Evolutionary conservation across 2,329 filamentous ascomycete species (phyloP), one percentile per base, ranked within the genome.

Genomic region (Penicillium sp.): DNA sequence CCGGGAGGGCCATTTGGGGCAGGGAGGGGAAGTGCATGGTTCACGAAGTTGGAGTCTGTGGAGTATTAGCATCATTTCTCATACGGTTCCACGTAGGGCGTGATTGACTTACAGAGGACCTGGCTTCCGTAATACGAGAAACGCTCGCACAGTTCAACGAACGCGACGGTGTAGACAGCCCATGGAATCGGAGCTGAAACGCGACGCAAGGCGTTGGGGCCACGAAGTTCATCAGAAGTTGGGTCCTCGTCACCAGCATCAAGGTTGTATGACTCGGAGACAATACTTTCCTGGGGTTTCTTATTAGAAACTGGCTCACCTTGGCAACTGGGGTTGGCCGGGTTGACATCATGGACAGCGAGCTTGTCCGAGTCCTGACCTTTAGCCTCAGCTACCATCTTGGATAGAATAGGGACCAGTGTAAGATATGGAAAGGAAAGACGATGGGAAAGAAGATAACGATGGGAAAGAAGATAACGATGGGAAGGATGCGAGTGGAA

Each of bases 121-220:
- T 49, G 46, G 3, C 85, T 86, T 53, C 88, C 88, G 67, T 90
- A 90, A 81, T 90, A 91, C 16, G 85, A 88, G 75, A 89, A 90
- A 44, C 88, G 85, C 76, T 91, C 88, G 75, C 86, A 89, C 54
- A 90, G 76, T 73, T 91, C 88, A 56, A 88, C 83, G 58, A 89
- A 85, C 44, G 86, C 87, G 56, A 91, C 83, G 28, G 84, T 86
- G 74, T 85, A 90, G 55, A 86, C 82, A 52, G 80, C 76, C 81
- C 82, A 86, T 48, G 85, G 84, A 60, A 91, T 83, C 5, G 61
- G 53, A 14, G 65, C 70, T 3, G 70, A 54, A 1, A 75, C 67
- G 22, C 73, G 69, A 41, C 71, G 73, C 26, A 45, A 33, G 17
- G 43, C 43, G 14, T 25, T 45, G 17, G 12, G 17, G 17, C 43